Evolutionary conservation across 1,284 basidiomycete genomes (phyloP), one percentile per base, ranked within the genome.

Genomic region (Cutaneotrichosporon sp.): DNA sequence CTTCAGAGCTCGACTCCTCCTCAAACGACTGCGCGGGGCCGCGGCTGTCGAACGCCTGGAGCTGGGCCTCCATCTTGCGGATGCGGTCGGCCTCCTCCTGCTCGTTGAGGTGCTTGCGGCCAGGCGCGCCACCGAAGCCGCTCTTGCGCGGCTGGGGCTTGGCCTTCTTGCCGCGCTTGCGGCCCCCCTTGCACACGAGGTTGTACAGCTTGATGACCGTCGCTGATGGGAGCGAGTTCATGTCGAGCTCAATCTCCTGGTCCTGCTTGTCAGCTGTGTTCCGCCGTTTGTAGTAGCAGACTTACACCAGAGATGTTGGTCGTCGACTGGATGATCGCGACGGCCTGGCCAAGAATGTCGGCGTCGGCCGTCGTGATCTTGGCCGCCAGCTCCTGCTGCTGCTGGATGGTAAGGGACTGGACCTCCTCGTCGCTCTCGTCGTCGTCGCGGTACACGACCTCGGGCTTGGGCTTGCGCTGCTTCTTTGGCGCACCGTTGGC

Each of bases 201-300:
- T 95, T 94, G 83, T 97, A 97, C 29, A 97, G 84, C 80, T 92
- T 91, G 59, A 89, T 88, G 53, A 97, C 85, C 33, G 95, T 93
- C 22, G 85, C 80, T 5, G 89, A 83, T 55, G 94, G 92, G 38
- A 97, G 83, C 51, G 87, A 83, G 74, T 97, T 94, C 69, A 97
- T 97, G 80, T 97, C 95, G 50, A 97, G 86, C 80, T 97, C 94
- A 72, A 97, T 97, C 82, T 97, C 94, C 78, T 97, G 91, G 57
- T 89, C 91, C 77, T 90, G 91, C 81, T n/a, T 67, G 61, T 64
- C 54, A 64, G 62, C 20, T 10, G 11, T 31, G 13, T 10, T n/a
- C n/a, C 11, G 8, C 14, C 13, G 1, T 25, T 5, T 13, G 11
- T 22, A 7, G n/a, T n/a, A n/a, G n/a, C n/a, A n/a, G 10, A 87